Evolutionary conservation across 345 rosid species (phyloP).

Genomic region (Clausena lansium): DNA sequence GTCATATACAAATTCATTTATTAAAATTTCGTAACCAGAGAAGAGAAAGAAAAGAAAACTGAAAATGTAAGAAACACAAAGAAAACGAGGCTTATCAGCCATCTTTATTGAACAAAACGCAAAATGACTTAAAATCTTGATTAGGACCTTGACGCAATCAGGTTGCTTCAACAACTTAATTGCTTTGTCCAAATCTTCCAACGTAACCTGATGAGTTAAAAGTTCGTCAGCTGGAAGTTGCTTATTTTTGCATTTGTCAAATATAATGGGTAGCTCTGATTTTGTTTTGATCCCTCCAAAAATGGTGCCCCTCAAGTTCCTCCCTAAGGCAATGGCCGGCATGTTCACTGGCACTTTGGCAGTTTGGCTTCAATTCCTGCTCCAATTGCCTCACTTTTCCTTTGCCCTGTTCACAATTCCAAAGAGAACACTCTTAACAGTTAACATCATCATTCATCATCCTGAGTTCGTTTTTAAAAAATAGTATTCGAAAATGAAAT

Average conservation of each 20-base stretch:
- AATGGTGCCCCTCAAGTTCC: slow-evolving; percentile 45
- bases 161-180: background rate
- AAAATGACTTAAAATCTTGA: background rate
- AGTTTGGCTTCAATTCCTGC: slow-evolving; percentile 20
- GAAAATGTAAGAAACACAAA: too few species aligned
- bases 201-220: background rate
- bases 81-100: too few species aligned
- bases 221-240: background rate
- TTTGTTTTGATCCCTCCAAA: slow-evolving; percentile 64
- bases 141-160: background rate
- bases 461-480: too few species aligned
- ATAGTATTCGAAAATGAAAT: too few species aligned
- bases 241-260: slow-evolving; percentile 48
- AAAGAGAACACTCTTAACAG: background rate
- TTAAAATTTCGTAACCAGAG: too few species aligned
- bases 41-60: too few species aligned
- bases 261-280: slow-evolving; percentile 44
- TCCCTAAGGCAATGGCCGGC: slow-evolving; percentile 36
- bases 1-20: too few species aligned
- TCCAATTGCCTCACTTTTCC: slow-evolving; percentile 44
- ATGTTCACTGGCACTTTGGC: slow-evolving; percentile 21
- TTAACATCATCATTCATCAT: background rate
- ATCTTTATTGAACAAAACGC: too few species aligned
- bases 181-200: background rate
- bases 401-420: slow-evolving; percentile 26